phyloP scores from a whole-genome alignment of 2,329 filamentous ascomycete species.

The Pleurostoma richardsiae region DNA sequence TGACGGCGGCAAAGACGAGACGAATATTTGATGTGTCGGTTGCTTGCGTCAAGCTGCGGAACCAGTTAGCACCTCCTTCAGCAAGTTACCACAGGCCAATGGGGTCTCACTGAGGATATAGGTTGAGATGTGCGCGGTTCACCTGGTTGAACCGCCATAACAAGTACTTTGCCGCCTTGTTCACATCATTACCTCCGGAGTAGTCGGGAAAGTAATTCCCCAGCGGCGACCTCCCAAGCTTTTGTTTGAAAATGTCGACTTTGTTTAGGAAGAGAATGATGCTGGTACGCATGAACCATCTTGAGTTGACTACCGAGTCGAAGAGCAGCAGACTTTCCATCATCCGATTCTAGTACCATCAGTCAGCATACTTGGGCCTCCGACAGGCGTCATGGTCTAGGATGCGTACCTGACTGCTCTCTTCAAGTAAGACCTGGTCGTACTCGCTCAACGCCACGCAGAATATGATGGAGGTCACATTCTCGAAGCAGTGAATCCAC shows the following conservation, averaged over 20 bases:
- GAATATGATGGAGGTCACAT: conserved; percentile 99
- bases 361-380: conserved; percentile 3
- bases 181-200: conserved; percentile 94
- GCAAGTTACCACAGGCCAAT: not conserved
- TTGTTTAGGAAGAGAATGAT: conserved; percentile 99
- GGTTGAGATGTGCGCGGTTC: conserved; percentile 89
- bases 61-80: conserved; percentile 12
- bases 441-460: conserved; percentile 98
- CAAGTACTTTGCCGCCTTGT: conserved; percentile 95
- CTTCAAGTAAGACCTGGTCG: conserved; percentile 92
- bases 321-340: conserved; percentile 97
- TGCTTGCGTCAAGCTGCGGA: conserved; percentile 82
- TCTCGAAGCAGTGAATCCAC: conserved; percentile 99
- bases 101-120: conserved; percentile 87
- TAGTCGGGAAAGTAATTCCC: conserved; percentile 98
- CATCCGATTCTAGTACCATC: conserved; percentile 78
- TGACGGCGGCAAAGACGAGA: conserved; percentile 94
- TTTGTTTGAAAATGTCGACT: conserved; percentile 96
- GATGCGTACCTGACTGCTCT: conserved; percentile 81
- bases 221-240: conserved; percentile 81
- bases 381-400: not conserved
- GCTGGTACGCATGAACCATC: conserved; percentile 98
- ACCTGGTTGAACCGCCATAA: conserved; percentile 99
- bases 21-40: conserved; percentile 98
- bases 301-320: conserved; percentile 96